Base-by-base conservation (phyloP, 495 filamentous ascomycete genomes). In the Filosporella fistucella region DNA sequence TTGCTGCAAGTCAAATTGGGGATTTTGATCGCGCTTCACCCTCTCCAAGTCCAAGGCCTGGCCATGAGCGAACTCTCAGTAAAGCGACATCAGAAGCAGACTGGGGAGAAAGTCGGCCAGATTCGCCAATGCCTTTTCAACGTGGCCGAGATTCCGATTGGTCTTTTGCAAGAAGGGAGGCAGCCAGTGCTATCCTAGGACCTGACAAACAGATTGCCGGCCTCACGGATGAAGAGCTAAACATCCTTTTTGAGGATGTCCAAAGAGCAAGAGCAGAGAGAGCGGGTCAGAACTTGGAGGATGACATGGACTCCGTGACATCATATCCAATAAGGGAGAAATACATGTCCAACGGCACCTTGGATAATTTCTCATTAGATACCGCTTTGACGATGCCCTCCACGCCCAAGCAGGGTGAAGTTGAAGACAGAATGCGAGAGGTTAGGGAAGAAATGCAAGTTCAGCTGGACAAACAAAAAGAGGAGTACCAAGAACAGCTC, bases 301-400 rank as follows among this genome's bases (percentile, higher is more conserved):
- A 96, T 42, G 93, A 96, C 61, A 77, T 82, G 43, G 93, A 96
- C 56, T 96, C 91, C 0, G 79, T 88, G 18, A 85, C 84, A 24
- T 95, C 90, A 8, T 95, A 89, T 63, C 85, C 88, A 4, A 72
- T 91, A 23, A 76, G 93, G 35, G 93, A 99, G 50, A 99, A 99
- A 59, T 96, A 97, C 64, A 83, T 94, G 74, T 96, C 90, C 3
- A 93, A 86, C 60, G 90, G 90, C 12, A 99, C 94, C 3, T 74
- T 96, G 30, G 93, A 99, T 62, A 95, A 95, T 63, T 93, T 97
- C 59, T 97, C 94, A 12, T 74, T 97, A 18, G 93, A 99, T 57
- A 99, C 94, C 3, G 82, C 82, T 2, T 75, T 97, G 32, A 99
- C 93, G 1, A 86, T 95, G 72, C 93, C 94, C 5, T 91, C 88